A percentile compares a stretch with the other conserved stretches of the same genome.
phyloP scores from a whole-genome alignment of 2,329 filamentous ascomycete genomes.

The Penicillium nordicum region DNA sequence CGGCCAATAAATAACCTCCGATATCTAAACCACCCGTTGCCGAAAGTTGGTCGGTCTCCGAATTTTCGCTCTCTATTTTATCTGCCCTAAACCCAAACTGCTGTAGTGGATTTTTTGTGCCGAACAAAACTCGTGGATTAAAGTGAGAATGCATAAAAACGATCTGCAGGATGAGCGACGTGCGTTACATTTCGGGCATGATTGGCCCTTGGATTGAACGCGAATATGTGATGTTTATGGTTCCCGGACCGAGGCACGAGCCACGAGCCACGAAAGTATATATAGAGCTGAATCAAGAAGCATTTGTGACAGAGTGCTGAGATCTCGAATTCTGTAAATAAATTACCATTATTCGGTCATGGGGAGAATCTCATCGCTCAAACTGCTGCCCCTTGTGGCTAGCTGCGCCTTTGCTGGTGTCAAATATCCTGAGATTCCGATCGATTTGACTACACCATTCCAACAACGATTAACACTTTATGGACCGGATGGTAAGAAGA shows the following conservation, averaged over 20 bases:
- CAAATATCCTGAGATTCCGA: slow-evolving; percentile 47
- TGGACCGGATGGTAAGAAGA: slow-evolving; percentile 46
- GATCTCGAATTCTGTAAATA: not conserved
- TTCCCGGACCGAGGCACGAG: not conserved
- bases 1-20: not conserved
- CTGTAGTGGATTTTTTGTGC: not conserved
- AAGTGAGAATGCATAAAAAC: not conserved
- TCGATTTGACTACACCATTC: slow-evolving; percentile 52
- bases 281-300: not conserved
- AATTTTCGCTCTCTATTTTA: not conserved
- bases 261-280: not conserved
- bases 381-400: slow-evolving; percentile 17
- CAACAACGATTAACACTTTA: slow-evolving; percentile 55
- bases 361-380: slow-evolving; percentile 11
- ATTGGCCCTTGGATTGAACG: not conserved
- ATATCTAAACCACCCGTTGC: not conserved
- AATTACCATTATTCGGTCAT: slow-evolving; percentile 1
- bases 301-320: not conserved
- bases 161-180: not conserved
- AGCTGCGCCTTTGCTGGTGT: slow-evolving; percentile 24
- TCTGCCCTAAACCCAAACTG: not conserved
- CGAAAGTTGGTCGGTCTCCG: slow-evolving; percentile 1
- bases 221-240: not conserved
- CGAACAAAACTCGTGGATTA: not conserved
- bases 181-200: not conserved